phyloP scores from a whole-genome alignment of 2,329 filamentous ascomycete species.

The Hysterium pulicare region DNA sequence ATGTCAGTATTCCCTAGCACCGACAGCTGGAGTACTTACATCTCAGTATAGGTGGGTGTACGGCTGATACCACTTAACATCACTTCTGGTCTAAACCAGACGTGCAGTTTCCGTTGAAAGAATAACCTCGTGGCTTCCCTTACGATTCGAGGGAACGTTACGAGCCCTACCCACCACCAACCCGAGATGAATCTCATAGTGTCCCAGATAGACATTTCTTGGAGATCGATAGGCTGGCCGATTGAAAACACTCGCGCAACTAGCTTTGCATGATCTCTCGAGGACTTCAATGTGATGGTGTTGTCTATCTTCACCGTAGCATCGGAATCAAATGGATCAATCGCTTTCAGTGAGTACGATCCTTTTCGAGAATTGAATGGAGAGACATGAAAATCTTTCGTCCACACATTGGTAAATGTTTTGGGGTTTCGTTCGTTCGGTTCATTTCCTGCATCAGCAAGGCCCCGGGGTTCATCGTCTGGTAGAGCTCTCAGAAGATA shows the following conservation, averaged over 20 bases:
- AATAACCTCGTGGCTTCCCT: conserved; percentile 59
- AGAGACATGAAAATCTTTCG: conserved; percentile 74
- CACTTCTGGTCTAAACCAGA: conserved; percentile 65
- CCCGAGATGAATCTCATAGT: conserved; percentile 48
- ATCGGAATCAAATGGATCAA: conserved; percentile 41
- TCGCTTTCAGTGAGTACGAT: conserved; percentile 45
- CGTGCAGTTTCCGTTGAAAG: conserved; percentile 55
- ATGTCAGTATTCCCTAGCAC: too few species aligned
- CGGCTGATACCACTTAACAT: conserved; percentile 55
- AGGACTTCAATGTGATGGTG: conserved; percentile 60
- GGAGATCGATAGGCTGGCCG: conserved; percentile 50
- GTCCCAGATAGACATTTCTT: conserved; percentile 40
- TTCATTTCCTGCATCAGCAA: too few species aligned
- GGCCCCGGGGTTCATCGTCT: too few species aligned
- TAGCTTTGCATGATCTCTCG: conserved; percentile 59
- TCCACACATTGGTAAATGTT: conserved; percentile 53
- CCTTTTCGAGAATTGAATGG: conserved; percentile 63
- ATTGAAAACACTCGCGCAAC: conserved; percentile 59
- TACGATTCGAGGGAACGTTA: conserved; percentile 64
- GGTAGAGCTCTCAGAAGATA: conserved; percentile 64
- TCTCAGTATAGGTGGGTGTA: conserved; percentile 51
- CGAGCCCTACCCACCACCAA: conserved; percentile 68
- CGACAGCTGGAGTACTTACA: conserved; percentile 24
- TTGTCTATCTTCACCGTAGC: conserved; percentile 49
- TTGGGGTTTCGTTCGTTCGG: conserved; percentile 8